Base-by-base conservation (phyloP, 805 yeast species). In the Kazachstania psychrophila region DNA sequence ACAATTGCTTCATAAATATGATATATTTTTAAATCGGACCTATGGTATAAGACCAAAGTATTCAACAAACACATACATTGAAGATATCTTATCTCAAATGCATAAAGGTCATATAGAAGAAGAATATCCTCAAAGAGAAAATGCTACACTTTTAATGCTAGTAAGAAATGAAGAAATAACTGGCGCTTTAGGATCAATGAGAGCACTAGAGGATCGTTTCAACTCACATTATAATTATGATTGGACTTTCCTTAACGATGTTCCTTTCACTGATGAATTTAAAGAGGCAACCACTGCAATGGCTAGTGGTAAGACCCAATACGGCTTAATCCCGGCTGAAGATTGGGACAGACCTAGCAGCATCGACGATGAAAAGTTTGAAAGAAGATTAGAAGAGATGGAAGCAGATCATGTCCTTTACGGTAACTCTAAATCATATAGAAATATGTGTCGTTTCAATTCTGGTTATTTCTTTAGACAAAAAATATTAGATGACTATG, bases 391-490 rank as follows among this genome's bases (percentile, higher is more conserved):
- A 40, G 56, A 61, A 14, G 53, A 69, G 2, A 62, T 72, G 65
- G 59, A 52, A 11, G 64, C 65, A 10, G 57, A 68, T 9, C 66
- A 69, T 4, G 73, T 82, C 3, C 59, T 81, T 1, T 82, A 82
- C 54, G 89, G 87, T 1, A 69, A 63, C 19, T 73, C 82, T 1
- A 59, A 64, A 46, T 76, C 85, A 1, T 82, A 82, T 52, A 72
- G 97, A 55, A 89, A 89, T 58, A 92, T 92, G 97, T 92, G 97
- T 60, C 72, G 95, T 24, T 89, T 81, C 65, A 92, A 92, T 54
- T 81, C 94, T 3, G 96, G 97, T 0, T 83, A 69, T 56, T 92
- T 92, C 63, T 89, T 75, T 64, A 73, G 82, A 54, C 94, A 87
- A 53, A 75, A 76, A 40, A 54, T 86, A 32, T 60, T 88, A 48